Evolutionary conservation across 2,329 filamentous ascomycete species (phyloP).

Genomic region (Immersiporthe knoxdaviesiana): DNA sequence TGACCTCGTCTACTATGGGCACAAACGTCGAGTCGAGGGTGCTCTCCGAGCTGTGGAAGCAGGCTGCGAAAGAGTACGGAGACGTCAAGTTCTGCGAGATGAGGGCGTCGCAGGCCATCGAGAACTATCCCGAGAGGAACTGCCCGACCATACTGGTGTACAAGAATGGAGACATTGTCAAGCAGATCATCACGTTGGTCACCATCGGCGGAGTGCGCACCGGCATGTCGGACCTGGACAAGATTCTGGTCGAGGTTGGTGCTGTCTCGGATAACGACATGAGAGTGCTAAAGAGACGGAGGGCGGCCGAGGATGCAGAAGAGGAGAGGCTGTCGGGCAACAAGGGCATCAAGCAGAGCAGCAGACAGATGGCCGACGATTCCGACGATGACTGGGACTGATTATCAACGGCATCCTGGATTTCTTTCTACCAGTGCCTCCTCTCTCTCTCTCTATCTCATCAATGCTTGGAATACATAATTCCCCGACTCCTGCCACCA

Average conservation of each 20-base stretch:
- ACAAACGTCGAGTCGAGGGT: conserved; percentile 85
- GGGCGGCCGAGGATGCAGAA: conserved; percentile 62
- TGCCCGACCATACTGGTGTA: conserved; percentile 94
- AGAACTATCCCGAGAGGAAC: conserved; percentile 93
- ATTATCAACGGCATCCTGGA: conserved; percentile 29
- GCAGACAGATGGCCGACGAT: conserved; percentile 41
- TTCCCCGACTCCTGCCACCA: not conserved
- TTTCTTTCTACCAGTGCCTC: no score
- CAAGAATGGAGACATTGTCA: conserved; percentile 87
- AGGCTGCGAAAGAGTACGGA: conserved; percentile 81
- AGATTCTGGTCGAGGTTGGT: conserved; percentile 78
- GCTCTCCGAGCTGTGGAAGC: conserved; percentile 82
- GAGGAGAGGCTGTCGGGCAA: conserved; percentile 55
- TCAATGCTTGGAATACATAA: not conserved
- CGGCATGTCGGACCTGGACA: conserved; percentile 75
- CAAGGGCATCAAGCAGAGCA: conserved; percentile 53
- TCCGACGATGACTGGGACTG: conserved; percentile 68
- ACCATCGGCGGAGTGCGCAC: conserved; percentile 76
- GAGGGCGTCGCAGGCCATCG: conserved; percentile 87
- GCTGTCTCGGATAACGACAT: conserved; percentile 79
- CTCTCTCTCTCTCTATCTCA: no score
- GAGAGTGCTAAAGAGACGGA: conserved; percentile 68
- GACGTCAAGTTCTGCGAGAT: conserved; percentile 99
- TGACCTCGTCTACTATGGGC: conserved; percentile 68
- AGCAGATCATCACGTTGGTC: conserved; percentile 86